Percentiles rank a stretch among this genome's conserved stretches.
Evolutionary conservation across 2,329 filamentous ascomycete genomes (phyloP).

Genomic region (Parastagonospora nodorum): DNA sequence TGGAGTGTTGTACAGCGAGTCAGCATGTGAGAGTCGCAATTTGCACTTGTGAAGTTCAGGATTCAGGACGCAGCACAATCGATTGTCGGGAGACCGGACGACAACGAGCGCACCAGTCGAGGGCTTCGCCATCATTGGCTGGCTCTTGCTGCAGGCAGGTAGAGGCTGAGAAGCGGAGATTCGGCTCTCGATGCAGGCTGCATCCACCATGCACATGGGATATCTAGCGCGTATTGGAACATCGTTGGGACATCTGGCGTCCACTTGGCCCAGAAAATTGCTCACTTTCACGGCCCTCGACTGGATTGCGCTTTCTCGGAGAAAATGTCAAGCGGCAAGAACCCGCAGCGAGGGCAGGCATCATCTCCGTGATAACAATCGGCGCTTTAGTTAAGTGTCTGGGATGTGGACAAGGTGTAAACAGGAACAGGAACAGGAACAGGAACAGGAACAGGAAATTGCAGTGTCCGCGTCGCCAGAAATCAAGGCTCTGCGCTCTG

Average conservation of each 20-base stretch:
- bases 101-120: background rate
- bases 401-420: slow-evolving; percentile 12
- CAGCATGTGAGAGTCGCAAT: too few species aligned
- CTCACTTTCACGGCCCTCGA: background rate
- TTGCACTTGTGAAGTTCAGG: too few species aligned
- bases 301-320: background rate
- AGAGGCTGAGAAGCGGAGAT: slow-evolving; percentile 1
- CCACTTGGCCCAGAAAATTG: slow-evolving; percentile 1
- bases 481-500: slow-evolving; percentile 18
- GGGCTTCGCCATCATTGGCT: background rate
- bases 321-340: slow-evolving; percentile 8
- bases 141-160: background rate
- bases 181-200: background rate
- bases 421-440: slow-evolving; percentile 12
- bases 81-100: background rate
- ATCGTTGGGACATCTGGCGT: background rate
- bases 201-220: slow-evolving; percentile 1
- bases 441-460: slow-evolving; percentile 19
- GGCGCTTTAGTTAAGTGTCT: background rate
- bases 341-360: slow-evolving; percentile 7
- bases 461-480: slow-evolving; percentile 24
- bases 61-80: too few species aligned
- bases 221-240: slow-evolving; percentile 1
- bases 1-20: too few species aligned
- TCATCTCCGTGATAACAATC: slow-evolving; percentile 3